A percentile compares a stretch with the other conserved stretches of the same genome.
These are phyloP conservation scores for Lipomyces chichibuensis DNA, from an alignment of 805 yeast genomes.

Conservation along the genomic window DNA sequence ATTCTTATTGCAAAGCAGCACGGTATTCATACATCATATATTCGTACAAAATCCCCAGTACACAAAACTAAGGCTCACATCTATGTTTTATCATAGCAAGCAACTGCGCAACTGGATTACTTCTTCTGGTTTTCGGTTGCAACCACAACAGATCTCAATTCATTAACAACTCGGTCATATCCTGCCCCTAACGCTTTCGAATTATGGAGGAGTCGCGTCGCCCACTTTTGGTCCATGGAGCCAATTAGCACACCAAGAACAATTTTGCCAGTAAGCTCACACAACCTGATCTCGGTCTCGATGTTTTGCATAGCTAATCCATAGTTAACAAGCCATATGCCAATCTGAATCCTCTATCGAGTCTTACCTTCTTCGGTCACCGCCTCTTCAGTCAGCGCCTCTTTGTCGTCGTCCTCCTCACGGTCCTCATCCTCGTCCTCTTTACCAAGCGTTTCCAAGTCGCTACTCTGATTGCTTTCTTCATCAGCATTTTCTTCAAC, in stretches of 20 bases:
- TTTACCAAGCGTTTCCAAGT: conserved; percentile 2
- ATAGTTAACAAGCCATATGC: not conserved
- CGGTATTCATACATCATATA: not conserved
- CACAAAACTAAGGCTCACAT: not conserved
- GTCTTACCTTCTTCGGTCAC: conserved; percentile 10
- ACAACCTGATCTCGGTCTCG: conserved; percentile 22
- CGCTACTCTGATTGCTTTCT: conserved; percentile 1
- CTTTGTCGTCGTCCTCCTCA: conserved; percentile 7
- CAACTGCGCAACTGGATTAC: not conserved
- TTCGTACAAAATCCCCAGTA: not conserved
- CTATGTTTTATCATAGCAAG: not conserved
- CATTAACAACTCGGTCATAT: conserved; percentile 19
- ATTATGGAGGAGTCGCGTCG: conserved; percentile 13
- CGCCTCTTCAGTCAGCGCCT: conserved; percentile 1
- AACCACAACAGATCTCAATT: conserved; percentile 10
- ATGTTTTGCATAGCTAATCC: conserved; percentile 4
- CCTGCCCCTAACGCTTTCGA: conserved; percentile 23
- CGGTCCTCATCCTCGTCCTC: conserved; percentile 8
- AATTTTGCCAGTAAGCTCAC: conserved; percentile 27
- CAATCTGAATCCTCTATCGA: not conserved
- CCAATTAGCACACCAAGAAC: conserved; percentile 25
- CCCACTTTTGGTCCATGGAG: conserved; percentile 10
- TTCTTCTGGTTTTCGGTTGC: not conserved
- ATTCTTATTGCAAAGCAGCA: not conserved
- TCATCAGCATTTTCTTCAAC: conserved; percentile 9